Evolutionary conservation across 2,329 filamentous ascomycete species (phyloP).

Genomic region (Hypoxylon sp.): DNA sequence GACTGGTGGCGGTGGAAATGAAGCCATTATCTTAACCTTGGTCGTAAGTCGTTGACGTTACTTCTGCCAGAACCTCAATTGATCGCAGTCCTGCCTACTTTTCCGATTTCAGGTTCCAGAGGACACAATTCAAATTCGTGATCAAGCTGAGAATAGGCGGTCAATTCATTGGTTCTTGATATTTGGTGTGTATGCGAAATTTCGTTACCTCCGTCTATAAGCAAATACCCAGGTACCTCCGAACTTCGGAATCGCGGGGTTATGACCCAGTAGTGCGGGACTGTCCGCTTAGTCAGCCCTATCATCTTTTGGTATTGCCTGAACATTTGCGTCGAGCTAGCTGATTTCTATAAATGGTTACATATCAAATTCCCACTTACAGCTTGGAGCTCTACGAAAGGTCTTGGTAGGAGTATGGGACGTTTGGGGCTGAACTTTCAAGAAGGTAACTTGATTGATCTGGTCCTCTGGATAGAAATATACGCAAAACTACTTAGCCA

Average conservation of each 20-base stretch:
- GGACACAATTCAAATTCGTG: neutral
- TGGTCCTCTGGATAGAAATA: conserved; percentile 5
- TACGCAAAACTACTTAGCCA: neutral
- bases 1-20: conserved; percentile 83
- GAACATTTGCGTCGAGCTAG: neutral
- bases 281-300: conserved; percentile 35
- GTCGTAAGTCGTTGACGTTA: neutral
- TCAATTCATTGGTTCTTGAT: conserved; percentile 34
- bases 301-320: neutral
- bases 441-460: neutral
- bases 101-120: neutral
- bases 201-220: conserved; percentile 13
- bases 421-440: neutral
- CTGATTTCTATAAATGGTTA: neutral
- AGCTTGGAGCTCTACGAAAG: neutral
- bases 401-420: neutral
- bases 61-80: conserved; percentile 22
- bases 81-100: neutral
- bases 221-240: conserved; percentile 25
- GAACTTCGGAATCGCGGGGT: conserved; percentile 44
- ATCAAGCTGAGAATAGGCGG: conserved; percentile 28
- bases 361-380: neutral
- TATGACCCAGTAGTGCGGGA: conserved; percentile 11
- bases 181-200: conserved; percentile 29
- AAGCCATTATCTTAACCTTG: conserved; percentile 58